Conservation (phyloP, 2,329 filamentous ascomycete species). For the Penicillium sp. region DNA sequence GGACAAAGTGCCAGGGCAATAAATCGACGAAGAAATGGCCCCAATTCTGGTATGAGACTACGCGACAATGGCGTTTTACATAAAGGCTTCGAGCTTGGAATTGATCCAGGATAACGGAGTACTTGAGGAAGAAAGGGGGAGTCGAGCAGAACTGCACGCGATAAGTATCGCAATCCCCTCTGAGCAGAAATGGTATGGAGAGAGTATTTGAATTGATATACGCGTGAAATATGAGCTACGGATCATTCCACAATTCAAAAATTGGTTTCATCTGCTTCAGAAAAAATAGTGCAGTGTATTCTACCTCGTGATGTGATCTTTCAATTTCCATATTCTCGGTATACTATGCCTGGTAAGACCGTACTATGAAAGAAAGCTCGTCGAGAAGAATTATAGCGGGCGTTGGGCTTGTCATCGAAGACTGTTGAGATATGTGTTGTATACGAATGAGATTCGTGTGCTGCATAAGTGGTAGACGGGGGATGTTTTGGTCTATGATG, state of each 20-base stretch:
- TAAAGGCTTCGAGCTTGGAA: not conserved
- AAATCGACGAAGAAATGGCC: not conserved
- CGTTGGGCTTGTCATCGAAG: not conserved
- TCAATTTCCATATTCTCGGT: too few species aligned
- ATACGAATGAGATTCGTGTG: constrained; percentile 51
- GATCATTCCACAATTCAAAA: too few species aligned
- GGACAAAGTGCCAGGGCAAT: not conserved
- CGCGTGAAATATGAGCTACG: not conserved
- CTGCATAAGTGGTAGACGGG: constrained; percentile 51
- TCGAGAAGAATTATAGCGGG: not conserved
- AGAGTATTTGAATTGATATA: not conserved
- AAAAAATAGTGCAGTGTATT: too few species aligned
- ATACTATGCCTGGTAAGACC: constrained; percentile 33
- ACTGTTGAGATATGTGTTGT: too few species aligned
- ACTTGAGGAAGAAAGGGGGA: not conserved
- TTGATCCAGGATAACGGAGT: not conserved
- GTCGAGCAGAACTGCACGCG: not conserved
- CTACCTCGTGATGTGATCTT: too few species aligned
- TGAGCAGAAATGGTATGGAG: not conserved
- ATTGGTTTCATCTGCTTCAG: too few species aligned
- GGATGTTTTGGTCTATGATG: constrained; percentile 54
- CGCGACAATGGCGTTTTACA: not conserved
- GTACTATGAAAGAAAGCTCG: constrained; percentile 7
- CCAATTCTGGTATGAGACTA: not conserved
- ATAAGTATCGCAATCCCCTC: not conserved